A percentile compares a stretch with the other conserved stretches of the same genome.
Evolutionary conservation across 139 green algal species (phyloP).

Genomic region (Chlorella ohadii): DNA sequence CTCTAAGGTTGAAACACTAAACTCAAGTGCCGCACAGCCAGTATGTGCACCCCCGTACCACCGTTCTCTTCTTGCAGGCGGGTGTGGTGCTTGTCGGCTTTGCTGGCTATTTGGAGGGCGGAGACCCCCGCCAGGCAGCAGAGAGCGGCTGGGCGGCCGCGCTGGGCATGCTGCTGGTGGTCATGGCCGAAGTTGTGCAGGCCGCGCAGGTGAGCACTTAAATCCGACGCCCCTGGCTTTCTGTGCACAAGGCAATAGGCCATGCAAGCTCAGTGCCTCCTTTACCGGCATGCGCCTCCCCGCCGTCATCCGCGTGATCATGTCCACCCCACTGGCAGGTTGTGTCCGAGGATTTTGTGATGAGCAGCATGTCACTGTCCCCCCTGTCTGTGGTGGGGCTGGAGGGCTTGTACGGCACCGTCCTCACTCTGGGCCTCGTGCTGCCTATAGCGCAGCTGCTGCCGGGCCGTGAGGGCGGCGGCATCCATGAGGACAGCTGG

Average conservation of each 20-base stretch:
- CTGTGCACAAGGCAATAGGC: not conserved
- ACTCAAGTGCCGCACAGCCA: too few relatives aligned
- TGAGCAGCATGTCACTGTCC: conserved; percentile 26
- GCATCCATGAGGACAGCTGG: conserved; percentile 82
- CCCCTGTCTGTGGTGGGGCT: conserved; percentile 29
- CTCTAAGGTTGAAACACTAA: not conserved
- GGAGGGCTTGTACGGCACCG: conserved; percentile 62
- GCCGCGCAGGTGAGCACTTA: conserved; percentile 53
- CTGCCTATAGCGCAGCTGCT: conserved; percentile 60
- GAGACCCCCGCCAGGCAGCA: not conserved
- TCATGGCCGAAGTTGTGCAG: conserved; percentile 64
- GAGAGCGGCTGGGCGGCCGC: conserved; percentile 28
- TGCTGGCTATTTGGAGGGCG: not conserved
- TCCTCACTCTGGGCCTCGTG: conserved; percentile 53
- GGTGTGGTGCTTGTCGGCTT: not conserved
- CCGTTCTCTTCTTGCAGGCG: too few relatives aligned
- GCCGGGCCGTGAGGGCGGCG: conserved; percentile 72
- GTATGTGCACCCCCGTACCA: too few relatives aligned
- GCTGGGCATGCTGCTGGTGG: conserved; percentile 69
- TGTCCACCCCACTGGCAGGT: too few relatives aligned
- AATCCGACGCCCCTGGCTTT: too few relatives aligned
- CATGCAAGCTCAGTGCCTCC: too few relatives aligned
- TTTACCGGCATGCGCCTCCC: too few relatives aligned
- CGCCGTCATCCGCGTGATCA: too few relatives aligned
- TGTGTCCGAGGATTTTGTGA: conserved; percentile 75